A percentile compares a stretch with the other conserved stretches of the same genome.
Conservation (phyloP, 257 asterid genomes). For the Datura wrightii region DNA sequence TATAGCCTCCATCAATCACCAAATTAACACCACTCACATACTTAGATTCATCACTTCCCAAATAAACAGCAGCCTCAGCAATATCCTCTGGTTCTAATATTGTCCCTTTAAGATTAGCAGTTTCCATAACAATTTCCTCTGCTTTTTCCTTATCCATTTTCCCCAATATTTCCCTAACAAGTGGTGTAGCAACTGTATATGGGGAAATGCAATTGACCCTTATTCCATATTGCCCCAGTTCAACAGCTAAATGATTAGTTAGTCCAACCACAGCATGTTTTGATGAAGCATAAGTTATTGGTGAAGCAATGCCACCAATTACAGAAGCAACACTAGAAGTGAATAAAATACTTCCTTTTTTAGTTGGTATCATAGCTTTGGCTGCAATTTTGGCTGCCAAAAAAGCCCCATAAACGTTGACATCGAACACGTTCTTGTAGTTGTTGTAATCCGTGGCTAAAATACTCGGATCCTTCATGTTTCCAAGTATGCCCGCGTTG, state of each 20-base stretch:
- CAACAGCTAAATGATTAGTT: constrained; percentile 36
- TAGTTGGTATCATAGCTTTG: constrained; percentile 32
- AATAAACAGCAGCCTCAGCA: constrained; percentile 38
- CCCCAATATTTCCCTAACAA: constrained; percentile 15
- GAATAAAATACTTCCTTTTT: constrained; percentile 32
- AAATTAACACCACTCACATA: constrained; percentile 39
- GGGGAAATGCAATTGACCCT: constrained; percentile 48
- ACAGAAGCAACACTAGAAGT: constrained; percentile 33
- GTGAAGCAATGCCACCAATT: constrained; percentile 29
- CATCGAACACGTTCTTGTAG: constrained; percentile 31
- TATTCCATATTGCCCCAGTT: constrained; percentile 39
- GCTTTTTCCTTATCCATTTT: constrained; percentile 3
- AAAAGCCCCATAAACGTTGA: constrained; percentile 33
- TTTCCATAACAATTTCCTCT: neutral
- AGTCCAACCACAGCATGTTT: constrained; percentile 42
- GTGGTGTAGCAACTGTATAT: constrained; percentile 27
- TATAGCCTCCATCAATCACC: constrained; percentile 41
- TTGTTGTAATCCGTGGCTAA: neutral
- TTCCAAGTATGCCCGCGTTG: constrained; percentile 40
- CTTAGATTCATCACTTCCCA: constrained; percentile 41
- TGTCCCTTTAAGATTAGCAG: constrained; percentile 27
- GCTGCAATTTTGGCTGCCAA: constrained; percentile 43
- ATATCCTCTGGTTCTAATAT: constrained; percentile 26
- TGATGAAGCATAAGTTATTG: constrained; percentile 32
- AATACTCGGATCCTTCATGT: neutral